Base-by-base conservation (phyloP, 164 flowering plant species). In the Macadamia tetraphylla region DNA sequence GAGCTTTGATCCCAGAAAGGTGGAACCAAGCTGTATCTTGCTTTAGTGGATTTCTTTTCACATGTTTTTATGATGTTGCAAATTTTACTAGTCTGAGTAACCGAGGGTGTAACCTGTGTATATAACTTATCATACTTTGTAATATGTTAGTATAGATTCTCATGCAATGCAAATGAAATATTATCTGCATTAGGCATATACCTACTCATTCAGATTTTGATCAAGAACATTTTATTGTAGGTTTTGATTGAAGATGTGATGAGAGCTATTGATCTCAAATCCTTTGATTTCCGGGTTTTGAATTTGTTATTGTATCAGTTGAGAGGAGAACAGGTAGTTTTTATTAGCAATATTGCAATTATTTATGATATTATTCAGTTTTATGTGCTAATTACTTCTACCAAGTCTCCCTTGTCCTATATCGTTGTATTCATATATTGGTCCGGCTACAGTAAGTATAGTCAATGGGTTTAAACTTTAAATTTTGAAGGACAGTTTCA, bases 261-360 rank as follows among this genome's bases (percentile, higher is more conserved):
- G 85, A 87, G 80, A 77, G 97, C 97, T 40, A 86, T 88, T 72
- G 89, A 83, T 79, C 76, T 87, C 61, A 94, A 94, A 68, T 94
- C 98, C 30, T 92, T 94, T 73, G 98, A 94, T 71, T 94, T 90
- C 66, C 82, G 98, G 40, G 90, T 92, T 67, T 73, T 94, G 77
- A 94, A 88, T 82, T 95, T 94, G 78, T 78, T 92, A 35, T 70
- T 94, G 71, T 94, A 88, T 75, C 82, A 85, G 71, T 73, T 92
- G 80, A 86, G 85, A 76, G 82, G 81, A 67, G 83, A 83, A 72
- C 74, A 84, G 93, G 98, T 91, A 82, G 23, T 23, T 49, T 62
- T 63, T 51, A 63, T 18, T 35, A 13, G 30, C 23, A 40, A 57
- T 29, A 29, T 46, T 57, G 12, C 31, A 9, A 35, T 31, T 69